A percentile compares a stretch with the other conserved stretches of the same genome.
These are phyloP conservation scores for Blastobotrys raffinosifermentans DNA, from an alignment of 1,139 yeast species.

Conservation along the genomic window DNA sequence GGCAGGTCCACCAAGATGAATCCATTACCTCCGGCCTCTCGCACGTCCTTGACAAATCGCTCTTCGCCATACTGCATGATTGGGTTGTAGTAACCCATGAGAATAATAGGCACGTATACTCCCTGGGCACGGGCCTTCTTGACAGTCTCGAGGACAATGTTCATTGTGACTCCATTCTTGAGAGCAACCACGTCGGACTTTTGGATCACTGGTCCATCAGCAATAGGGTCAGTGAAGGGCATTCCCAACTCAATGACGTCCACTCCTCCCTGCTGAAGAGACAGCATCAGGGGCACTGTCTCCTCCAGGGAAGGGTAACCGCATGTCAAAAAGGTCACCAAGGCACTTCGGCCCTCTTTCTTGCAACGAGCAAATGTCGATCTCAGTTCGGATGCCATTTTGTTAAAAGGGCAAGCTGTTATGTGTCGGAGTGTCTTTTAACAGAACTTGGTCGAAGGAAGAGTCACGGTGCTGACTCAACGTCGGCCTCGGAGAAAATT, in stretches of 20 bases:
- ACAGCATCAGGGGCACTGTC: conserved; percentile 77
- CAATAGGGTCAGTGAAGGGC: conserved; percentile 98
- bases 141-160: conserved; percentile 63
- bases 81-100: conserved; percentile 98
- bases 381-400: conserved; percentile 62
- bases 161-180: conserved; percentile 71
- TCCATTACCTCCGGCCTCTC: conserved; percentile 89
- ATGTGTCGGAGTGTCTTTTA: no score
- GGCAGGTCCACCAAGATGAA: conserved; percentile 93
- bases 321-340: conserved; percentile 89
- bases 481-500: no score
- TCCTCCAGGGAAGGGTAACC: conserved; percentile 87
- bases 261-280: conserved; percentile 91
- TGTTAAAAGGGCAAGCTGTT: no score
- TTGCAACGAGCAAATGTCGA: conserved; percentile 69
- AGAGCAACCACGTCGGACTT: conserved; percentile 69
- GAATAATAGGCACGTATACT: conserved; percentile 77
- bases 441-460: no score
- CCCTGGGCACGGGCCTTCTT: conserved; percentile 72
- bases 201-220: conserved; percentile 97
- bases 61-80: conserved; percentile 86
- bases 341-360: conserved; percentile 73
- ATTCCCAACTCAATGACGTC: conserved; percentile 92
- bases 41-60: conserved; percentile 67
- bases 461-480: no score